Base-by-base conservation (phyloP, 495 filamentous ascomycete species). In the Evernia prunastri region DNA sequence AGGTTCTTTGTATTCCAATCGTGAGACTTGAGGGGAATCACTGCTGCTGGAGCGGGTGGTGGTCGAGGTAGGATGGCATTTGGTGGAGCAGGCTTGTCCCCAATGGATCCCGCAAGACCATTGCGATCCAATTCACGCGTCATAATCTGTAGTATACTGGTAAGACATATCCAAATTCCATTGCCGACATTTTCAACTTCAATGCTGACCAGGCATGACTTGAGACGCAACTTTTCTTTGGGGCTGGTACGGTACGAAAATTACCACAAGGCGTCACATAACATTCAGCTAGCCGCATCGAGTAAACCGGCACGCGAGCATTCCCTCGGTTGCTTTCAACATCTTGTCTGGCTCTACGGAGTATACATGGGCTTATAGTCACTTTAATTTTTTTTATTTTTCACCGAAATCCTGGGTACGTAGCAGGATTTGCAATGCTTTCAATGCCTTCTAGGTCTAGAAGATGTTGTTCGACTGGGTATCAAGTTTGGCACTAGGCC, bases 1-100 rank as follows among this genome's bases (percentile, higher is more conserved):
- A 96, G 74, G 65, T 89, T 84, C 63, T 83, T 82, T 33, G 90
- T 92, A 72, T 95, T 96, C 89, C 91, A 92, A 78, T 79, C 43
- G 63, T 64, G 70, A 58, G n/a, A 63, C 35, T 17, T 69, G 27
- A 49, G 66, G 63, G 65, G 73, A 65, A 36, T 43, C 20, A 43
- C 49, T 13, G 42, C 35, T 36, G 58, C n/a, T 39, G 59, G 61
- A 17, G 39, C 29, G 20, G 56, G 45, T 15, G 47, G 59, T 51
- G 66, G 11, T 58, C 49, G 40, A 49, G 54, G 35, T 8, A 63
- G 33, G 17, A 67, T 57, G 33, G 47, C 39, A 51, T 69, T 68
- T 43, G 61, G 64, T 67, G 66, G 29, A n/a, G 58, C 42, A 37
- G 40, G 23, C 43, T 68, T 37, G 36, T 62, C 40, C 42, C 36